These are phyloP conservation scores for Silene conica DNA, from an alignment of 148 eudicot species.

Conservation along the genomic window DNA sequence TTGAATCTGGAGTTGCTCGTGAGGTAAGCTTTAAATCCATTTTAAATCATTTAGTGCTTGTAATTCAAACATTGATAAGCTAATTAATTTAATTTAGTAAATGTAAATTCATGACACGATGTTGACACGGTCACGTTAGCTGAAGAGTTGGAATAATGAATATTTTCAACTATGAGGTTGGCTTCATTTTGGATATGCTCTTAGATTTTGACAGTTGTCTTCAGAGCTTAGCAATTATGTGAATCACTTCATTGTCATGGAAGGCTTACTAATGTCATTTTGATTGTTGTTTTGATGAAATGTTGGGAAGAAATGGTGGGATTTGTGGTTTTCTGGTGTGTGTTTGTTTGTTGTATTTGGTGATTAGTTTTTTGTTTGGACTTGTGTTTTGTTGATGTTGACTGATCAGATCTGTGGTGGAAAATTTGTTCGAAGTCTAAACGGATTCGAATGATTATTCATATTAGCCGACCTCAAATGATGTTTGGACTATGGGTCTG, in stretches of 20 bases:
- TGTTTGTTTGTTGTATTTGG: conserved; percentile 4
- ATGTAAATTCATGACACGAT: too few species aligned
- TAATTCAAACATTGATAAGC: neutral
- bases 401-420: conserved; percentile 20
- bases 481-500: neutral
- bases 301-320: neutral
- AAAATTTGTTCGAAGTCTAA: conserved; percentile 9
- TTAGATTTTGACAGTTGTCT: too few species aligned
- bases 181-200: too few species aligned
- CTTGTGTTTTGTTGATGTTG: conserved; percentile 18
- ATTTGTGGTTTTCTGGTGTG: neutral
- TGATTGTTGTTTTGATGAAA: neutral
- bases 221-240: neutral
- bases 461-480: too few species aligned
- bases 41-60: neutral
- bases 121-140: too few species aligned
- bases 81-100: neutral
- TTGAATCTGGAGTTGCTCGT: conserved; percentile 87
- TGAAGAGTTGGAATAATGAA: too few species aligned
- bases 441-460: too few species aligned
- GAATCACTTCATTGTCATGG: neutral
- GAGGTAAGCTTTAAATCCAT: conserved; percentile 44
- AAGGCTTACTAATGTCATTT: neutral
- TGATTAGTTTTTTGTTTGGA: conserved; percentile 18
- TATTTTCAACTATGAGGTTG: too few species aligned